Conservation (phyloP, 805 yeast genomes). For the Yarrowia sp. region DNA sequence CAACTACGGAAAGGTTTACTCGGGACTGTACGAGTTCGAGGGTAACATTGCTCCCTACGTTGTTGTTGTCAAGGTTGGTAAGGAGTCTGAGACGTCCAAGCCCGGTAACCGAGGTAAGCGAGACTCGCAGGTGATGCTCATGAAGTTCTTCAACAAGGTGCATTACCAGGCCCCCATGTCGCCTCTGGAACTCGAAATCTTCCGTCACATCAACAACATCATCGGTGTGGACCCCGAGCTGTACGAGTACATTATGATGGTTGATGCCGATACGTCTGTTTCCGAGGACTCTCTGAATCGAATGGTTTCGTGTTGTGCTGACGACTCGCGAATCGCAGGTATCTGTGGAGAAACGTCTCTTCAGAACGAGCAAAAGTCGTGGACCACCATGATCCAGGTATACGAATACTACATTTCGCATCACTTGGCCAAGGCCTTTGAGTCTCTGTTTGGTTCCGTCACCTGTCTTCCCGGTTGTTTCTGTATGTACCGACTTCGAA, state of each 20-base stretch:
- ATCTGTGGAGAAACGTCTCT: slow-evolving; percentile 69
- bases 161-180: slow-evolving; percentile 67
- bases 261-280: slow-evolving; percentile 69
- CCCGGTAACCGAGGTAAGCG: slow-evolving; percentile 74
- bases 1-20: slow-evolving; percentile 66
- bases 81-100: slow-evolving; percentile 57
- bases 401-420: slow-evolving; percentile 70
- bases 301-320: slow-evolving; percentile 64
- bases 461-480: slow-evolving; percentile 75
- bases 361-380: slow-evolving; percentile 59
- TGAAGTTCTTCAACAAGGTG: slow-evolving; percentile 65
- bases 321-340: slow-evolving; percentile 64
- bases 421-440: slow-evolving; percentile 69
- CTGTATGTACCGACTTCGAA: slow-evolving; percentile 59
- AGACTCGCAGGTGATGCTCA: slow-evolving; percentile 65
- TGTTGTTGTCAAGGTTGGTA: slow-evolving; percentile 63
- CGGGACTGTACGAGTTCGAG: slow-evolving; percentile 65
- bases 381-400: slow-evolving; percentile 69
- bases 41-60: slow-evolving; percentile 62
- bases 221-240: slow-evolving; percentile 68
- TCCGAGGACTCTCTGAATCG: slow-evolving; percentile 61
- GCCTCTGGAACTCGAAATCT: slow-evolving; percentile 61
- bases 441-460: slow-evolving; percentile 65
- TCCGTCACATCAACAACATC: slow-evolving; percentile 61
- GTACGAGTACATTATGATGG: slow-evolving; percentile 63